A percentile compares a stretch with the other conserved stretches of the same genome.
phyloP scores from a whole-genome alignment of 257 asterid genomes.

The Lithospermum erythrorhizon region DNA sequence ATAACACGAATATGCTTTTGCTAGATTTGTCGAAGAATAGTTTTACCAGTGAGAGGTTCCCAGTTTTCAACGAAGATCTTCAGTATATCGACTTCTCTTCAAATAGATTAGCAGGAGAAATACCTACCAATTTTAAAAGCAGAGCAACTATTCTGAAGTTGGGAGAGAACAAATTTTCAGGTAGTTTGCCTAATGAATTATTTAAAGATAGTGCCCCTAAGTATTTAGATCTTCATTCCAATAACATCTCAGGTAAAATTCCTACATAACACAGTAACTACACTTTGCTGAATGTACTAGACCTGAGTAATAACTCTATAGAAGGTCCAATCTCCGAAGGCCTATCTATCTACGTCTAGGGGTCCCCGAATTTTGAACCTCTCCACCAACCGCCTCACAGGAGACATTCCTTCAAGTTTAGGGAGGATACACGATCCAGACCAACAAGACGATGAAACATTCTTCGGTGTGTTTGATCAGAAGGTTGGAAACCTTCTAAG shows the following conservation, averaged over 20 bases:
- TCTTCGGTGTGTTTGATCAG: conserved; percentile 1
- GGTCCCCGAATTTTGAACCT: conserved; percentile 19
- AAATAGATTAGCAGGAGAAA: conserved; percentile 22
- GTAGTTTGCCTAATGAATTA: conserved; percentile 17
- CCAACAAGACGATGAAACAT: not conserved
- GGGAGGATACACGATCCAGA: conserved; percentile 18
- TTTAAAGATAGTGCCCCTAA: conserved; percentile 15
- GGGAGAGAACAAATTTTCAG: conserved; percentile 20
- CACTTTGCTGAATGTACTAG: conserved; percentile 14
- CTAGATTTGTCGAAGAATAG: not conserved
- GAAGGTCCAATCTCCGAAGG: conserved; percentile 18
- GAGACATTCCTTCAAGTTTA: conserved; percentile 14
- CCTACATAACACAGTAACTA: conserved; percentile 10
- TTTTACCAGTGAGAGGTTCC: not conserved
- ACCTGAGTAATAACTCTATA: conserved; percentile 22
- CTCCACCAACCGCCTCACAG: conserved; percentile 19
- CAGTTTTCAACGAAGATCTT: conserved; percentile 2
- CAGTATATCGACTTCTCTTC: conserved; percentile 19
- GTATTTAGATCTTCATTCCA: conserved; percentile 22
- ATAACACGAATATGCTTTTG: not conserved
- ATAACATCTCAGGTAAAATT: conserved; percentile 16
- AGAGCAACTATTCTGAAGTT: conserved; percentile 17
- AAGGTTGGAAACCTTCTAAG: not conserved
- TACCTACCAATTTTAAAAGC: conserved; percentile 15
- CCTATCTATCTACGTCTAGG: conserved; percentile 11